phyloP scores from a whole-genome alignment of 768 basidiomycete genomes.

The Lentinula sp. region DNA sequence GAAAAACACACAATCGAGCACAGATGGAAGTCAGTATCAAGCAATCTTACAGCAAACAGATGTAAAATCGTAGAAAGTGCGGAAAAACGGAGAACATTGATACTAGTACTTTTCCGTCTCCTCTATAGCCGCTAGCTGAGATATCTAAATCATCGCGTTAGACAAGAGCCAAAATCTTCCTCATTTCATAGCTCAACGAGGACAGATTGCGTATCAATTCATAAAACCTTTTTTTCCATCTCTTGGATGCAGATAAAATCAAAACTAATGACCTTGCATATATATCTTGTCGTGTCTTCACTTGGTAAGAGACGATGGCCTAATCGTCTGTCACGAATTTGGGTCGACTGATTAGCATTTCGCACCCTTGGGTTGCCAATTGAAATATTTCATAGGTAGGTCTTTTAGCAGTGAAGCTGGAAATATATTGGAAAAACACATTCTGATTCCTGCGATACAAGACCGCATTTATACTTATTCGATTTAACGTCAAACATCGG shows the following conservation, averaged over 20 bases:
- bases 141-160: not conserved
- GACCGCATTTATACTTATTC: constrained; percentile 1
- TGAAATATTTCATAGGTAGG: not conserved
- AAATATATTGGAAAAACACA: not conserved
- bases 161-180: no score
- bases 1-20: not conserved
- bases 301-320: not conserved
- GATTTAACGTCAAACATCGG: not conserved
- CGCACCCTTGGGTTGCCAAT: not conserved
- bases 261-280: no score
- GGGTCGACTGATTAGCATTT: not conserved
- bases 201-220: no score
- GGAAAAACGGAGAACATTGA: not conserved
- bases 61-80: not conserved
- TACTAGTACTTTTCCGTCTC: not conserved
- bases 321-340: not conserved
- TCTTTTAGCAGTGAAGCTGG: not conserved
- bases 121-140: not conserved
- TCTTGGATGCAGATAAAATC: no score
- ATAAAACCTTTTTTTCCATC: no score
- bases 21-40: not conserved
- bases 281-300: no score
- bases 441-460: not conserved
- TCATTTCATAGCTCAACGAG: no score
- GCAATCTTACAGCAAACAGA: not conserved